Evolutionary conservation across 108 stramenopile species (phyloP).

Genomic region (Skeletonema menzelii): DNA sequence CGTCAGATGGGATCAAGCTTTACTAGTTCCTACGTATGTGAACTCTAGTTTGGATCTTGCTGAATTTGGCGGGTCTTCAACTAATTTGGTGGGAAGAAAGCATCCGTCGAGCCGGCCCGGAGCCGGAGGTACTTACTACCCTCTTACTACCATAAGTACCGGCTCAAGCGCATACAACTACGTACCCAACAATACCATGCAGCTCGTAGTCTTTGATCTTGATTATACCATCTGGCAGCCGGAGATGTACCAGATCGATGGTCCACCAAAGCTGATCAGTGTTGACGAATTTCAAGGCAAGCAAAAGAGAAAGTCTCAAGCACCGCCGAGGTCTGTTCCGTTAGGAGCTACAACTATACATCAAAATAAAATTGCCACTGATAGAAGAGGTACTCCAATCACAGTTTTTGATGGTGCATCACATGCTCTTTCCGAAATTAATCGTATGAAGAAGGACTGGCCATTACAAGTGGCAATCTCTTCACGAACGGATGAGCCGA

Average conservation of each 20-base stretch:
- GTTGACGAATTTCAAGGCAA: slow-evolving; percentile 25
- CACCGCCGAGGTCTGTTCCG: slow-evolving; percentile 6
- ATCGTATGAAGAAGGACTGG: slow-evolving; percentile 39
- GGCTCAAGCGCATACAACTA: too few species aligned
- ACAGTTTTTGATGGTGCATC: slow-evolving; percentile 43
- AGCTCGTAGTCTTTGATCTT: slow-evolving; percentile 67
- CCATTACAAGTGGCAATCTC: slow-evolving; percentile 63
- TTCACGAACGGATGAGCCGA: slow-evolving; percentile 75
- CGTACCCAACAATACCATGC: slow-evolving; percentile 16
- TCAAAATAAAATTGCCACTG: slow-evolving; percentile 35
- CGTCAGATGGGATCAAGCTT: not conserved
- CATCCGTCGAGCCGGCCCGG: too few species aligned
- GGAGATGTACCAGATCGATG: slow-evolving; percentile 57
- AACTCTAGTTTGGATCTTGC: not conserved
- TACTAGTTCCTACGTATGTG: not conserved
- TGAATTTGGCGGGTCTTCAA: not conserved
- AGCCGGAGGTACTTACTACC: too few species aligned
- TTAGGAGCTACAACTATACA: slow-evolving; percentile 16
- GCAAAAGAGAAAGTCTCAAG: slow-evolving; percentile 24
- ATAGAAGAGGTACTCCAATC: slow-evolving; percentile 26
- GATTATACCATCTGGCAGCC: slow-evolving; percentile 61
- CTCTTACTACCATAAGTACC: too few species aligned
- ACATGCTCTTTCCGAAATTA: slow-evolving; percentile 61
- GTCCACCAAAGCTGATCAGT: slow-evolving; percentile 23
- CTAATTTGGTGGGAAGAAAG: not conserved